phyloP scores from a whole-genome alignment of 768 basidiomycete species.

The Melanogaster broomeanus region DNA sequence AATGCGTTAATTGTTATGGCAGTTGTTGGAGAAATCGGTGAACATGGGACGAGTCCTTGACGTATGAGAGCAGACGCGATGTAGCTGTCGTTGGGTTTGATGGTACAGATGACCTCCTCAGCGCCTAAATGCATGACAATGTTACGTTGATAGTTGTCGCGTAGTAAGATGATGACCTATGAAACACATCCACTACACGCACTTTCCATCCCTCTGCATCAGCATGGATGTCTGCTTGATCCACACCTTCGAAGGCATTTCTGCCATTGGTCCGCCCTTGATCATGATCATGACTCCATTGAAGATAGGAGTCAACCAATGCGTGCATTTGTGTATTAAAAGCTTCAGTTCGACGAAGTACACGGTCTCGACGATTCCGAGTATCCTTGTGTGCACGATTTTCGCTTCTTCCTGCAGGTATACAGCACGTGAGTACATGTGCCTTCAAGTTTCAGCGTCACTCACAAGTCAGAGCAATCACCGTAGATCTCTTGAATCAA shows the following conservation, averaged over 20 bases:
- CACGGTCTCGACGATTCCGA: too few relatives aligned
- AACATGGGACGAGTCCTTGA: slow-evolving; percentile 7
- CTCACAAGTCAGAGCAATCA: too few relatives aligned
- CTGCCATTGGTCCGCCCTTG: too few relatives aligned
- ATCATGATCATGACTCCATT: too few relatives aligned
- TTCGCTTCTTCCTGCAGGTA: too few relatives aligned
- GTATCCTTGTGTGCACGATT: too few relatives aligned
- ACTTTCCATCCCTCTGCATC: neutral
- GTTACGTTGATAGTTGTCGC: neutral
- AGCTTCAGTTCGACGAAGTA: too few relatives aligned
- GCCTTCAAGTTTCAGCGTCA: too few relatives aligned
- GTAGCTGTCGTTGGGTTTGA: neutral
- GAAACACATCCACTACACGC: neutral
- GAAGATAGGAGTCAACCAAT: too few relatives aligned
- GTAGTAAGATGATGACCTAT: neutral
- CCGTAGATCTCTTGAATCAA: neutral
- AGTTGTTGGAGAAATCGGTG: slow-evolving; percentile 1
- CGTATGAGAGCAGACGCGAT: slow-evolving; percentile 2
- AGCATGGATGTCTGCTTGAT: neutral
- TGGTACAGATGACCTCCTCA: neutral
- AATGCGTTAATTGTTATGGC: slow-evolving; percentile 1
- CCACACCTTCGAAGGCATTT: neutral
- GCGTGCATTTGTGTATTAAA: too few relatives aligned
- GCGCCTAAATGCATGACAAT: neutral
- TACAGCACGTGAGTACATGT: too few relatives aligned